Evolutionary conservation across 345 rosid genomes (phyloP).

Genomic region (Leavenworthia alabamica): DNA sequence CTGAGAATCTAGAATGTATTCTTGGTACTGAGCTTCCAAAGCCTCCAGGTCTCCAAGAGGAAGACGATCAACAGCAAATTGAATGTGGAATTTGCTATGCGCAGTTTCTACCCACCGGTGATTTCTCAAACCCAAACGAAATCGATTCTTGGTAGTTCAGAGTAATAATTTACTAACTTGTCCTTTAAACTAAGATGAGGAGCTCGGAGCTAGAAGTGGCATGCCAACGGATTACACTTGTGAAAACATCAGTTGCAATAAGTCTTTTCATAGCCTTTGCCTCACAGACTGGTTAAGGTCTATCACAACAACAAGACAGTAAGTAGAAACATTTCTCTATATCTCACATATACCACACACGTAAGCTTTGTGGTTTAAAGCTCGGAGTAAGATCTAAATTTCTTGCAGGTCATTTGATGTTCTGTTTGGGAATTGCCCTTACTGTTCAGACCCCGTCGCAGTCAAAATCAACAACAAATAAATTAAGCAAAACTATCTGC

Average conservation of each 20-base stretch:
- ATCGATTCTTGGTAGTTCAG: not conserved
- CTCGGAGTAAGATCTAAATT: constrained; percentile 29
- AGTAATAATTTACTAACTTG: constrained; percentile 3
- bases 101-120: constrained; percentile 67
- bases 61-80: constrained; percentile 34
- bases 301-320: no score
- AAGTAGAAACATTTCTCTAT: constrained; percentile 27
- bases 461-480: constrained; percentile 38
- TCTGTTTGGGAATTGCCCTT: constrained; percentile 71
- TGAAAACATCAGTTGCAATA: constrained; percentile 59
- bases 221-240: constrained; percentile 57
- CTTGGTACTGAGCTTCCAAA: constrained; percentile 48
- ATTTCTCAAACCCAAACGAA: not conserved
- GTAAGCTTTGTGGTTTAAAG: not conserved
- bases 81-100: constrained; percentile 88
- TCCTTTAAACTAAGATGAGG: constrained; percentile 43
- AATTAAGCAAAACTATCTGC: no score
- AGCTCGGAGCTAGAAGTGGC: constrained; percentile 54
- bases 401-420: constrained; percentile 68
- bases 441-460: constrained; percentile 73
- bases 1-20: constrained; percentile 50
- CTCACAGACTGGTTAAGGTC: constrained; percentile 77
- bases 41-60: constrained; percentile 29
- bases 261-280: constrained; percentile 65
- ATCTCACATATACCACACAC: not conserved